Evolutionary conservation across 257 asterid species (phyloP).

Genomic region (Gardenia jasminoides): DNA sequence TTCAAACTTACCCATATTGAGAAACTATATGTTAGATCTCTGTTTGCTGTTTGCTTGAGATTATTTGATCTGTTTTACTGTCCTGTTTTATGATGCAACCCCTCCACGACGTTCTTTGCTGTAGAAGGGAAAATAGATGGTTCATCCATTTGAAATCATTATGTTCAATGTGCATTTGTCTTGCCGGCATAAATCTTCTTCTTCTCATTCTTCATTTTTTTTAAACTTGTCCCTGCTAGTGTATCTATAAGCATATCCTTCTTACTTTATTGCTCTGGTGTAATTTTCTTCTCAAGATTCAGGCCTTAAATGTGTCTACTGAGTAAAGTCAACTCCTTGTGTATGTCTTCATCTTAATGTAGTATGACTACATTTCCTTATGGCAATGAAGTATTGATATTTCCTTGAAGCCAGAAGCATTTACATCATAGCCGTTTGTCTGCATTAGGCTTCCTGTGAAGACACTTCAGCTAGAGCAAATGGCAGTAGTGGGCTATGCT

Average conservation of each 20-base stretch:
- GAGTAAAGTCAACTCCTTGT: not conserved
- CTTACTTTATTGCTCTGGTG: too few relatives aligned
- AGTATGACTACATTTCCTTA: not conserved
- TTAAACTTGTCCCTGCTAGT: not conserved
- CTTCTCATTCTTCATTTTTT: too few relatives aligned
- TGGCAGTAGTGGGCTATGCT: conserved; percentile 75
- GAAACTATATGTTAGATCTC: not conserved
- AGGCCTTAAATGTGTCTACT: not conserved
- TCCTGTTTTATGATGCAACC: not conserved
- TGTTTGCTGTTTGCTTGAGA: not conserved
- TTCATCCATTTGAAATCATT: not conserved
- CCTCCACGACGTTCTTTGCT: not conserved
- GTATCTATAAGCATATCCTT: not conserved
- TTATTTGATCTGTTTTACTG: not conserved
- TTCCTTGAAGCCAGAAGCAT: not conserved
- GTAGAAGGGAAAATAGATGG: not conserved
- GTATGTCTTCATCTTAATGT: not conserved
- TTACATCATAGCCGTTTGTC: conserved; percentile 3
- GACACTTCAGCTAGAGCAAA: conserved; percentile 90
- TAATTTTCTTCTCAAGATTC: not conserved
- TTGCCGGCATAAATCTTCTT: not conserved
- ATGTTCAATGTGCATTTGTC: not conserved
- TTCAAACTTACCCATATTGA: not conserved
- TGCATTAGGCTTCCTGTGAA: conserved; percentile 88
- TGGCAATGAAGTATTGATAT: not conserved